These are phyloP conservation scores for Plasmopara muralis DNA, from an alignment of 352 stramenopile species.

Conservation along the genomic window DNA sequence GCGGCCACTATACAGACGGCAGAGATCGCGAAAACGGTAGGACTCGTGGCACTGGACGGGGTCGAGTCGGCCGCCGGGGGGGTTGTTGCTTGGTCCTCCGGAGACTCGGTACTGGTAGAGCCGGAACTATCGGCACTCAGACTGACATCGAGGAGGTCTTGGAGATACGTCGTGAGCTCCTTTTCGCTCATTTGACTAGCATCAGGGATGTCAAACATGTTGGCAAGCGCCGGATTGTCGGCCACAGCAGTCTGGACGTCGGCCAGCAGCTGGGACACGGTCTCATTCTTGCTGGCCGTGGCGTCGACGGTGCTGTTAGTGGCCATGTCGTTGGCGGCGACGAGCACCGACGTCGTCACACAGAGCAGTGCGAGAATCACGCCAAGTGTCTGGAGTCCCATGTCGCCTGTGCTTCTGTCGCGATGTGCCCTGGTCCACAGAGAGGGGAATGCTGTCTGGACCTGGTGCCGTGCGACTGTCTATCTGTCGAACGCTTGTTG, in stretches of 20 bases:
- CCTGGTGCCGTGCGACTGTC: conserved; percentile 18
- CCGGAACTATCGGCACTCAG: conserved; percentile 3
- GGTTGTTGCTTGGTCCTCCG: conserved; percentile 8
- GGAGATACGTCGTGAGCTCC: conserved; percentile 28
- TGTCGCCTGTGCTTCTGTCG: conserved; percentile 1
- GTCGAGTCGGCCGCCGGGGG: conserved; percentile 12
- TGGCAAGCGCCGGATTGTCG: conserved; percentile 25
- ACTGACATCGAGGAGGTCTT: conserved; percentile 22
- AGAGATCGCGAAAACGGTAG: conserved; percentile 4
- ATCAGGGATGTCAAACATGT: conserved; percentile 33
- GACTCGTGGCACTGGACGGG: conserved; percentile 5
- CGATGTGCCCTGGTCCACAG: conserved; percentile 1
- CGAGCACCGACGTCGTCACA: conserved; percentile 5
- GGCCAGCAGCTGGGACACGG: conserved; percentile 23
- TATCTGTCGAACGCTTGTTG: conserved; percentile 8
- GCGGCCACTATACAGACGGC: conserved; percentile 5
- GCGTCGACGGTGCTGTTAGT: conserved; percentile 14
- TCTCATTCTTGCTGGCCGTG: conserved; percentile 15
- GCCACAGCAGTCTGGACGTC: conserved; percentile 31
- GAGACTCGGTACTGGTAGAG: conserved; percentile 2
- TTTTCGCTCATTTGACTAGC: conserved; percentile 32
- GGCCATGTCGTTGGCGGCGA: conserved; percentile 14
- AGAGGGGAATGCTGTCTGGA: background rate
- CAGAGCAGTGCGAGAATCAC: conserved; percentile 13
- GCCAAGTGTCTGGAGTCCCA: conserved; percentile 14